These are phyloP conservation scores for Umbellularia californica DNA, from an alignment of 164 flowering plant species.

Conservation along the genomic window DNA sequence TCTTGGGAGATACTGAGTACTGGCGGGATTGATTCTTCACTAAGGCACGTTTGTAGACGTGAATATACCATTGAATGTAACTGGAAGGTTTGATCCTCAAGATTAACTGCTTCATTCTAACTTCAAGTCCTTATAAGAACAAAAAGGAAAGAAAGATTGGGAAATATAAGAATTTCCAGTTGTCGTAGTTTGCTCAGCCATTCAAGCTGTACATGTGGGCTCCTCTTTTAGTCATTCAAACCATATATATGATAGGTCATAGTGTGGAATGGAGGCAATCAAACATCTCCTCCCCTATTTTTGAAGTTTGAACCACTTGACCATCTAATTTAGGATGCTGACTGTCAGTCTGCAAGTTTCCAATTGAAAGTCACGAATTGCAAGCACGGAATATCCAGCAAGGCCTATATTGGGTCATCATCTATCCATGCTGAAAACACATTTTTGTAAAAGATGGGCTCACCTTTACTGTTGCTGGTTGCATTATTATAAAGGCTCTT, in stretches of 20 bases:
- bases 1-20: conserved; percentile 47
- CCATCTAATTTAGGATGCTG: not conserved
- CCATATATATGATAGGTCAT: not conserved
- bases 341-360: not conserved
- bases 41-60: conserved; percentile 67
- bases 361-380: not conserved
- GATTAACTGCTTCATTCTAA: not conserved
- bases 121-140: not conserved
- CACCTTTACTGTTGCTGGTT: too few species aligned
- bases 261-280: not conserved
- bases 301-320: not conserved
- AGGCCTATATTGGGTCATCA: not conserved
- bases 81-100: conserved; percentile 68
- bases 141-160: not conserved
- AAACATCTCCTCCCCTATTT: not conserved
- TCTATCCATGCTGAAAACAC: not conserved
- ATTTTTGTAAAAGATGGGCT: too few species aligned
- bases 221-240: not conserved
- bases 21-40: conserved; percentile 55
- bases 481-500: too few species aligned
- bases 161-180: not conserved
- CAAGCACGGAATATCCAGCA: not conserved
- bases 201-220: not conserved
- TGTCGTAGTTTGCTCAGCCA: not conserved
- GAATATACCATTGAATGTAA: conserved; percentile 84